phyloP scores from a whole-genome alignment of 1,284 basidiomycete genomes.

The Peniophora sp. region DNA sequence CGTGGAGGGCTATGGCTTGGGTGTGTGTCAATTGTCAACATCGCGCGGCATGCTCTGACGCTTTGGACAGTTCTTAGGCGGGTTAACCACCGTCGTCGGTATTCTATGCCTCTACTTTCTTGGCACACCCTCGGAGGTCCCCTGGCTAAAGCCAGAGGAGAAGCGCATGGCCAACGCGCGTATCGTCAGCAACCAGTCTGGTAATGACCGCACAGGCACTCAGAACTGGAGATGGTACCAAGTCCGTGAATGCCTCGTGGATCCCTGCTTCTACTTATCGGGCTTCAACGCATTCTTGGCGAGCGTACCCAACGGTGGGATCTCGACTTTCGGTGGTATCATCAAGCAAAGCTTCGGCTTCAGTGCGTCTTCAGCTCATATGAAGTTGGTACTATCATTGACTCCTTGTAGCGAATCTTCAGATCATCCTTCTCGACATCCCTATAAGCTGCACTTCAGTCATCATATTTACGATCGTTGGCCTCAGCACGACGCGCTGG shows the following conservation, averaged over 20 bases:
- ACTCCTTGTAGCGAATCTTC: conserved; percentile 3
- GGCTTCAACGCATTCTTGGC: conserved; percentile 10
- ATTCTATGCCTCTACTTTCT: conserved; percentile 10
- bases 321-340: conserved; percentile 13
- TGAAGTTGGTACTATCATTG: neutral
- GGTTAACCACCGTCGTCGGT: conserved; percentile 10
- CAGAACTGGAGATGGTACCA: conserved; percentile 14
- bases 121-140: conserved; percentile 12
- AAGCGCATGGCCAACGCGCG: conserved; percentile 12
- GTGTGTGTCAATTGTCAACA: neutral
- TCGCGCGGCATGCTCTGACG: neutral
- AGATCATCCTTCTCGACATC: conserved; percentile 10
- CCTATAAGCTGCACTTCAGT: conserved; percentile 10
- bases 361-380: conserved; percentile 2
- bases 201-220: conserved; percentile 10
- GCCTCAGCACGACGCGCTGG: conserved; percentile 8
- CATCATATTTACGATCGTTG: conserved; percentile 10
- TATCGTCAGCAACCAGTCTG: conserved; percentile 9
- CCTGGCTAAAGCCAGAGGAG: conserved; percentile 11
- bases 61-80: conserved; percentile 13
- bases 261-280: conserved; percentile 11
- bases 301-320: conserved; percentile 12
- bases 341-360: conserved; percentile 11
- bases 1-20: conserved; percentile 11
- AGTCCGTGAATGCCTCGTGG: conserved; percentile 9